Conservation (phyloP, 2,329 filamentous ascomycete genomes). For the Hawksworthiomyces lignivorus region DNA sequence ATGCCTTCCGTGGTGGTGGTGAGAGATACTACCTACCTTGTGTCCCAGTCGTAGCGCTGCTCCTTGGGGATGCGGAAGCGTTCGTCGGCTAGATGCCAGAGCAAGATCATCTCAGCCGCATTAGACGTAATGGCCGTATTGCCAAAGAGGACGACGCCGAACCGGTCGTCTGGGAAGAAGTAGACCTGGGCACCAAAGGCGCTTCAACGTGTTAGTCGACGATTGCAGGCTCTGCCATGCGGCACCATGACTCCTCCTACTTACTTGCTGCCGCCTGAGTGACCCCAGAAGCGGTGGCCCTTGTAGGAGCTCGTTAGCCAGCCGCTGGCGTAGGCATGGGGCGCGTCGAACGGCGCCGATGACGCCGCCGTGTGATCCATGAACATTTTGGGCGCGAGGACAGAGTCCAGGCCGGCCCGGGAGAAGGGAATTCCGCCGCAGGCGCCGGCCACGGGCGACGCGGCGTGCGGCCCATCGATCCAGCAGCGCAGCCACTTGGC, state of each 20-base stretch:
- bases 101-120: constrained; percentile 22
- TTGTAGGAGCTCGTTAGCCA: constrained; percentile 31
- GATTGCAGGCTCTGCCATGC: not conserved
- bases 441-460: not conserved
- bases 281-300: constrained; percentile 33
- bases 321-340: constrained; percentile 33
- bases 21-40: too few relatives aligned
- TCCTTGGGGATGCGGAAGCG: constrained; percentile 26
- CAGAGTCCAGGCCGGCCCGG: constrained; percentile 21
- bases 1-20: too few relatives aligned
- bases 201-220: not conserved
- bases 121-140: constrained; percentile 37
- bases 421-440: constrained; percentile 26
- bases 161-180: constrained; percentile 36
- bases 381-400: constrained; percentile 27
- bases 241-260: not conserved
- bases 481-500: constrained; percentile 43
- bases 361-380: constrained; percentile 9
- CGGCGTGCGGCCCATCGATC: constrained; percentile 23
- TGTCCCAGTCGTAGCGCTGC: constrained; percentile 29
- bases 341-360: constrained; percentile 22
- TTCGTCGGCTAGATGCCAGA: constrained; percentile 34
- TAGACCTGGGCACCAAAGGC: constrained; percentile 35
- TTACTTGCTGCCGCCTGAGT: constrained; percentile 33
- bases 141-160: constrained; percentile 33